Evolutionary conservation across 805 yeast species (phyloP), one percentile per base, ranked within the genome.

Genomic region (Clavispora santaluciae): DNA sequence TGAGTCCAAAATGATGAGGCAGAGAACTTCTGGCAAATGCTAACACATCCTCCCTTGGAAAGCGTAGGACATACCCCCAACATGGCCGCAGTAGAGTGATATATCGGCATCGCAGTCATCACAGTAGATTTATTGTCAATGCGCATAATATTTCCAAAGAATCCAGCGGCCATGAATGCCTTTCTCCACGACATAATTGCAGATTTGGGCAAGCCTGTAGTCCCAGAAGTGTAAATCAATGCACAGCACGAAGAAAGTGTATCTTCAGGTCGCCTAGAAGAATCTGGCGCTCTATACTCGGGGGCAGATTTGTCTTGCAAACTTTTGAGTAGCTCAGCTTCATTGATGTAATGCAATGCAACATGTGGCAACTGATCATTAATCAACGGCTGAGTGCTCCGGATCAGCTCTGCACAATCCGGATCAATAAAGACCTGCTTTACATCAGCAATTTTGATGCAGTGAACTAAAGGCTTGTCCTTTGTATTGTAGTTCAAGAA

Each of bases 131-230:
- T 57, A 5, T 60, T 46, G n/a, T 66, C 60, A 50, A 87, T 70
- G 44, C 79, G 74, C 66, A 84, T 75, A 31, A 86, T 81, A 48
- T 73, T 73, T 1, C 87, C 86, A 56, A 87, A 89, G 20, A 86
- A 57, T 2, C 72, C 62, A 1, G 87, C 66, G 1, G 95, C 95
- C 68, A 84, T 69, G 35, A 73, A 75, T 6, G 85, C 76, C 61
- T 89, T 90, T 54, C 88, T 74, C 96, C 96, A 89, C 4, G 93
- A 82, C 81, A 90, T 81, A 41, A 86, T 83, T 2, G 95, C 97
- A 5, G 96, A 85, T 61, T 90, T 90, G 12, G 98, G 97, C 46
- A 90, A 66, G 0, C 97, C 97, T 0, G 97, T 87, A 6, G 97
- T 91, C 29, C 98, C 98, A 0, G 95, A 86, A 0, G 98, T 90